phyloP scores from a whole-genome alignment of 345 rosid genomes.

The Combretum micranthum region DNA sequence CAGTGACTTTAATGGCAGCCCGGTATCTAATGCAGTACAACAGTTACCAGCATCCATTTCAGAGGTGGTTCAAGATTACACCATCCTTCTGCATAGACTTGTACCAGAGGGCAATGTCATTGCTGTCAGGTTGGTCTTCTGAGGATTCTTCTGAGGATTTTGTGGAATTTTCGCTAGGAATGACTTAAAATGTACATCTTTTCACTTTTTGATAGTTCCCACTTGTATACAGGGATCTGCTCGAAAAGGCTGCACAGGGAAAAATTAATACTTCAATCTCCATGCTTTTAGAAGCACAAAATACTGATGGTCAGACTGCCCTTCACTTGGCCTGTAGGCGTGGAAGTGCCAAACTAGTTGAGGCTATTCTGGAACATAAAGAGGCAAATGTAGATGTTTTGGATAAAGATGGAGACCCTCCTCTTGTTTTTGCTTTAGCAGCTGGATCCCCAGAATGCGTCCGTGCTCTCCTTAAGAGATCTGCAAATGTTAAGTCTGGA shows the following conservation, averaged over 20 bases:
- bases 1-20: slow-evolving; percentile 49
- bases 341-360: slow-evolving; percentile 84
- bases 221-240: slow-evolving; percentile 50
- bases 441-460: slow-evolving; percentile 98
- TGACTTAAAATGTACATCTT: slow-evolving; percentile 14
- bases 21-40: slow-evolving; percentile 51
- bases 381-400: slow-evolving; percentile 77
- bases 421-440: slow-evolving; percentile 97
- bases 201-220: slow-evolving; percentile 7
- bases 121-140: slow-evolving; percentile 73
- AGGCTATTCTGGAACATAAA: slow-evolving; percentile 54
- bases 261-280: slow-evolving; percentile 38
- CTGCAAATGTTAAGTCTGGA: slow-evolving; percentile 78
- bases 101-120: slow-evolving; percentile 64
- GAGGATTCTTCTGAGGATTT: slow-evolving; percentile 10
- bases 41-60: slow-evolving; percentile 35
- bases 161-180: slow-evolving; percentile 6
- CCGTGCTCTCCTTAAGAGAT: slow-evolving; percentile 71
- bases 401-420: slow-evolving; percentile 96
- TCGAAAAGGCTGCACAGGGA: slow-evolving; percentile 65
- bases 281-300: slow-evolving; percentile 70
- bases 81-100: slow-evolving; percentile 59
- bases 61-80: slow-evolving; percentile 49
- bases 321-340: slow-evolving; percentile 98
- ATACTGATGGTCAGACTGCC: slow-evolving; percentile 88